Conservation (phyloP, 306 rosid species). For the Potentilla sterilis region DNA sequence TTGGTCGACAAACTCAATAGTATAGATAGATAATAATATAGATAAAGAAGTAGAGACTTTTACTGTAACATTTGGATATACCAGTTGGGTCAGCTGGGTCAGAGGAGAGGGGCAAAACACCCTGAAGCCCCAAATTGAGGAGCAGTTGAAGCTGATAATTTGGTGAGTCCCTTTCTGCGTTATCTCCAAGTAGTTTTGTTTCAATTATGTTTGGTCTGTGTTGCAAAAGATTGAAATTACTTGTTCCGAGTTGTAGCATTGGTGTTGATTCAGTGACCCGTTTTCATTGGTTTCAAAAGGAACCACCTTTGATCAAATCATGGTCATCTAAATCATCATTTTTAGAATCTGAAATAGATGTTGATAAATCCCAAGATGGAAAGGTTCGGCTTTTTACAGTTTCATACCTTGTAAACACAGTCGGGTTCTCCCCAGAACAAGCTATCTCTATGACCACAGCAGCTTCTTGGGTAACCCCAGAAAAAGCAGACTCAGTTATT, state of each 20-base stretch:
- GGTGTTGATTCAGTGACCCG: not conserved
- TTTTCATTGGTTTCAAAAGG: no score
- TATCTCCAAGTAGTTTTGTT: no score
- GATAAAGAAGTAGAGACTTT: no score
- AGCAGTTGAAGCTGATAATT: no score
- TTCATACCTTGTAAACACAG: not conserved
- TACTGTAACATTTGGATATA: no score
- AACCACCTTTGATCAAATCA: no score
- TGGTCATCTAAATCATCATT: not conserved
- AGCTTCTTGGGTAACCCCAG: not conserved
- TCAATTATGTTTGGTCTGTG: conserved; percentile 2
- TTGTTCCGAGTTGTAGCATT: not conserved
- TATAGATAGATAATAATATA: no score
- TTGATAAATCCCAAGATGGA: not conserved
- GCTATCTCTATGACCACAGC: not conserved
- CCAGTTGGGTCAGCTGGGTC: no score
- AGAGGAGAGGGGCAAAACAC: not conserved
- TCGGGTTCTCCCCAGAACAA: not conserved
- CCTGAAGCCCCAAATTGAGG: not conserved
- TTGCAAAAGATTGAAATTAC: not conserved
- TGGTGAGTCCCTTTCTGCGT: not conserved
- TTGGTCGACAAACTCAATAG: no score
- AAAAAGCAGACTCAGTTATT: not conserved
- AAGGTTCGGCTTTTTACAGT: conserved; percentile 1
- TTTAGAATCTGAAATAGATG: not conserved